A percentile compares a stretch with the other conserved stretches of the same genome.
Conservation (phyloP, 2,329 filamentous ascomycete genomes). For the Fusarium musae region DNA sequence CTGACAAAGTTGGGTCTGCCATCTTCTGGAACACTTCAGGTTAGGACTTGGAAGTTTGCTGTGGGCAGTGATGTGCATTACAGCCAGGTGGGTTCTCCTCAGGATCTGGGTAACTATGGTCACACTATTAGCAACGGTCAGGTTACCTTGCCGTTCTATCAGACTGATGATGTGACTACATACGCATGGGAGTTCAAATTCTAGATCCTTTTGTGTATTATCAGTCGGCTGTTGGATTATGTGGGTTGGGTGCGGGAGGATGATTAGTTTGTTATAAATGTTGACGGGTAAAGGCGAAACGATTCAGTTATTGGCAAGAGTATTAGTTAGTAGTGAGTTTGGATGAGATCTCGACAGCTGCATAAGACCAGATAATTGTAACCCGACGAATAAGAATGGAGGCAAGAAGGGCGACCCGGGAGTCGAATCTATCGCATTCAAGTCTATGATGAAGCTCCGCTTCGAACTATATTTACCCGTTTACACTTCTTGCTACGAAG, state of each 20-base stretch:
- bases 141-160: not conserved
- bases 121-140: not conserved
- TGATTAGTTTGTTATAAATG: too few relatives aligned
- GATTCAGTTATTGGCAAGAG: not conserved
- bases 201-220: not conserved
- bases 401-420: too few relatives aligned
- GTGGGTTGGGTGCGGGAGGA: too few relatives aligned
- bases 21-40: not conserved
- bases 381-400: too few relatives aligned
- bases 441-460: too few relatives aligned
- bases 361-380: too few relatives aligned
- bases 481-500: too few relatives aligned
- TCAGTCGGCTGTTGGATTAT: too few relatives aligned
- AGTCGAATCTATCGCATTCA: too few relatives aligned
- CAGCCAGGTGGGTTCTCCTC: not conserved
- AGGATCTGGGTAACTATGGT: not conserved
- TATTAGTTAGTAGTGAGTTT: not conserved
- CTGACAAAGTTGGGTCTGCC: not conserved
- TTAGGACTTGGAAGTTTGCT: not conserved
- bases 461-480: too few relatives aligned
- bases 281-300: not conserved
- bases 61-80: not conserved
- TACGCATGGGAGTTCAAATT: not conserved
- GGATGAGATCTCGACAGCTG: fast-evolving
- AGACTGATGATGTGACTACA: not conserved